phyloP scores from a whole-genome alignment of 2,329 filamentous ascomycete genomes.

The Talaromyces amestolkiae region DNA sequence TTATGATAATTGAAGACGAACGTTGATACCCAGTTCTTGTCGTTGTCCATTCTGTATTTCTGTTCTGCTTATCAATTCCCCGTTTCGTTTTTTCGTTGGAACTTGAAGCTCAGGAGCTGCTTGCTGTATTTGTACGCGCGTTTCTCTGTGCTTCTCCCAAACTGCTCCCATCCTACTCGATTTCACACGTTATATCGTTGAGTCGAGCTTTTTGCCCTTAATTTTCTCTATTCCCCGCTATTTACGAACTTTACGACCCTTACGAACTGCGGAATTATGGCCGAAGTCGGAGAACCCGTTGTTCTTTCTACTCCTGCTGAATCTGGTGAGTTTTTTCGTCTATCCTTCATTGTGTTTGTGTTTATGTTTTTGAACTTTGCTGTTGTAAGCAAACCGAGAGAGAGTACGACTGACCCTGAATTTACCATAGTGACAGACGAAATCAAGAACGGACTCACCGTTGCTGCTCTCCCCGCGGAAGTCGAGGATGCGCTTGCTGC shows the following conservation, averaged over 20 bases:
- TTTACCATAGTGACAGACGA: slow-evolving; percentile 11
- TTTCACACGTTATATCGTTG: background rate
- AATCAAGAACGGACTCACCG: slow-evolving; percentile 16
- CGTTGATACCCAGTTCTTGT: slow-evolving; percentile 13
- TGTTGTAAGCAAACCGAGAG: background rate
- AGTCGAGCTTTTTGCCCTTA: background rate
- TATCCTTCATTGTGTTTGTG: background rate
- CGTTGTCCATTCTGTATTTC: slow-evolving; percentile 14
- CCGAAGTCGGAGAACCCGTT: slow-evolving; percentile 16
- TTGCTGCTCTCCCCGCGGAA: slow-evolving; percentile 13
- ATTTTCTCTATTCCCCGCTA: background rate
- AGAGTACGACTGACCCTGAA: background rate
- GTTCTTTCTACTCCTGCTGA: slow-evolving; percentile 11
- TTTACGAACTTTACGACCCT: slow-evolving; percentile 18
- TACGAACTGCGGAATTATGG: background rate
- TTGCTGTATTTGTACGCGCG: slow-evolving; percentile 16
- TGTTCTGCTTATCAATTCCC: background rate
- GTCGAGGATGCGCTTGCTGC: slow-evolving; percentile 11
- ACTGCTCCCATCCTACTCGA: background rate
- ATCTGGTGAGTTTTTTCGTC: slow-evolving; percentile 5
- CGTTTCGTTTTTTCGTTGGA: background rate
- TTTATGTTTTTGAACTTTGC: background rate
- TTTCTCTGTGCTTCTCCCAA: slow-evolving; percentile 1
- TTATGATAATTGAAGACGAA: slow-evolving; percentile 14
- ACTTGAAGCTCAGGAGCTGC: slow-evolving; percentile 11